phyloP scores from a whole-genome alignment of 2,329 filamentous ascomycete species.

The Alternaria rosae region DNA sequence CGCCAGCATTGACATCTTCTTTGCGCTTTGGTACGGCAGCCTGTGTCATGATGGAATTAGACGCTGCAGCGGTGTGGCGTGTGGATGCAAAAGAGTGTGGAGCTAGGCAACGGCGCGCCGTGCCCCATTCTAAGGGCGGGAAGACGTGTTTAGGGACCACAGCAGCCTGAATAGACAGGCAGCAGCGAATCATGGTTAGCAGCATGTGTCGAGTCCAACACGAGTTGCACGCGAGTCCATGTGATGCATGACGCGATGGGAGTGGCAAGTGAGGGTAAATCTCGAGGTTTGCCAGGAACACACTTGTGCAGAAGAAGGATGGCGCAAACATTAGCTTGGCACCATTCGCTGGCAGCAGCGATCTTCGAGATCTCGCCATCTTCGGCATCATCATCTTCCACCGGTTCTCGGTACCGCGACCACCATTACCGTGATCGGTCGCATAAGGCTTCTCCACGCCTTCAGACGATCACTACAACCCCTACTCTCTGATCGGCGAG shows the following conservation, averaged over 20 bases:
- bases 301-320: not conserved
- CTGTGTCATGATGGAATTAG: not conserved
- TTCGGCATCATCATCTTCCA: not conserved
- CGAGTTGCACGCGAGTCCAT: constrained; percentile 1
- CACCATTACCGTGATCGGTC: not conserved
- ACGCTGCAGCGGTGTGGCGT: constrained; percentile 23
- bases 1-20: not conserved
- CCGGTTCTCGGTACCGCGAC: no score
- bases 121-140: not conserved
- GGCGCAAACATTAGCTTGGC: not conserved
- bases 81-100: constrained; percentile 25
- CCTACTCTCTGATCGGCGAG: not conserved
- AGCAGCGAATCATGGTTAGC: not conserved
- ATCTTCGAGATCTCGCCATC: not conserved
- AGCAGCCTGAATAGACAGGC: constrained; percentile 8
- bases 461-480: not conserved
- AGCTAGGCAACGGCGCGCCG: constrained; percentile 7
- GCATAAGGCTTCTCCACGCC: not conserved
- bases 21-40: not conserved
- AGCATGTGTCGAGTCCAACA: not conserved
- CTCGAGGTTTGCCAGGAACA: not conserved
- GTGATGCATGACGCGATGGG: constrained; percentile 2
- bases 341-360: not conserved
- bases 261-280: not conserved
- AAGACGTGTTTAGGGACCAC: not conserved